Base-by-base conservation (phyloP, 2,329 filamentous ascomycete genomes). In the Colletotrichum karsti region DNA sequence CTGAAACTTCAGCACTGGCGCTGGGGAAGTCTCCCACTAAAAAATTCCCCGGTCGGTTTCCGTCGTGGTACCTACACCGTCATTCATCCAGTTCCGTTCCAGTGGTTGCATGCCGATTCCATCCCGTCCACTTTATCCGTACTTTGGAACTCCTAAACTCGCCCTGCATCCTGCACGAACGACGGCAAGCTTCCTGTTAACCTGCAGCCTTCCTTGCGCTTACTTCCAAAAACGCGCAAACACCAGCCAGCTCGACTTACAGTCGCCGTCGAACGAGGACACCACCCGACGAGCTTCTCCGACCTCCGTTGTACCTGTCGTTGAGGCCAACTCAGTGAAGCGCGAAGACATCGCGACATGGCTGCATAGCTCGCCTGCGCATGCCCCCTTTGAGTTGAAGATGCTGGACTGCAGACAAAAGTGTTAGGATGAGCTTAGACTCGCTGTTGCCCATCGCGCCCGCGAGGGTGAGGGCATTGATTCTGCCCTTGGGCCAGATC, bases 371-470 rank as follows among this genome's bases (percentile, higher is more conserved):
- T 65, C 54, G 61, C 44, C 51, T 51, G 20, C 65, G 54, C 60
- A 64, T 42, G 9, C 54, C 50, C 28, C 26, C 41, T 37, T 54
- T 51, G n/a, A 62, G 10, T 37, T 50, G 63, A 70, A 68, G 69
- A 71, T 71, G 69, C 69, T 70, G 67, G 48, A 67, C 56, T 37
- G 54, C 37, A 59, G 46, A 65, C 30, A 63, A 80, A 78, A 77
- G 83, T 85, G 82, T 80, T 85, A 92, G 82, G 78, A 97, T 97
- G 94, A 91, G 89, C 83, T 87, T 93, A 82, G 95, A 98, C 85
- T 91, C 93, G 80, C 89, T 97, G 79, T 92, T 95, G 79, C 94
- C 95, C 81, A 90, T 95, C 84, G 93, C 95, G 81, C 94, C 94
- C 78, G 95, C 94, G 83, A 92, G 93, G 87, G 90, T 98, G 77